Evolutionary conservation across 2,329 filamentous ascomycete genomes (phyloP), one percentile per base, ranked within the genome.

Genomic region (Cladosporium velox): DNA sequence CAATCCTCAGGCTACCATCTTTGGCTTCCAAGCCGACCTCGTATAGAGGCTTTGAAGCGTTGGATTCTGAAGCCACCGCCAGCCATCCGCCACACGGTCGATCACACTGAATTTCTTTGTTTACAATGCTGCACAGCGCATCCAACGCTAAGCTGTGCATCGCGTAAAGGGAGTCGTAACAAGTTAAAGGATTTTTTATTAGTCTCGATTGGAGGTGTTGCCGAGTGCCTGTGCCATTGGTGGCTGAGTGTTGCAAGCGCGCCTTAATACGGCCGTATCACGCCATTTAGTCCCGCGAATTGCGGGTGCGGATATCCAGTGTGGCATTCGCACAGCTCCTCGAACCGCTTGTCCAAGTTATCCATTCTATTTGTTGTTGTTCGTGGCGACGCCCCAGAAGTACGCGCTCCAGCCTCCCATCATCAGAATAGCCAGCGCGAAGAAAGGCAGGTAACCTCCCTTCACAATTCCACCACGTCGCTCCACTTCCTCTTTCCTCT

Each of bases 331-430:
- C n/a, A 21, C 41, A 47, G 8, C 8, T 47, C 3, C 41, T 21
- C 3, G 41, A 47, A 47, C 14, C 1, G 8, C 41, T 47, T 11
- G n/a, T 24, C n/a, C 41, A 21, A 47, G 41, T 10, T 8, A 21
- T 21, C 41, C 41, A 7, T 4, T 14, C 52, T 67, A 70, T 35
- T 70, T 62, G 61, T 84, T 82, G 64, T 86, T 80, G 0, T 83
- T 83, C 0, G 84, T 88, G 4, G 83, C 83, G 2, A 85, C 80
- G 8, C 86, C 86, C 85, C 85, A 88, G 67, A 88, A 86, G 72
- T 87, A 88, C 0, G 84, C 85, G 10, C 71, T 75, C 84, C 85
- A 87, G 2, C 78, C 78, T 0, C 86, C 86, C 11, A 85, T 35
- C 0, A 85, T 79, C 49, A 88, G 69, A 3, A 84, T 26, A 0